A percentile compares a stretch with the other conserved stretches of the same genome.
phyloP scores from a whole-genome alignment of 176 grass and related monocot genomes.

The Eleusine coracana region DNA sequence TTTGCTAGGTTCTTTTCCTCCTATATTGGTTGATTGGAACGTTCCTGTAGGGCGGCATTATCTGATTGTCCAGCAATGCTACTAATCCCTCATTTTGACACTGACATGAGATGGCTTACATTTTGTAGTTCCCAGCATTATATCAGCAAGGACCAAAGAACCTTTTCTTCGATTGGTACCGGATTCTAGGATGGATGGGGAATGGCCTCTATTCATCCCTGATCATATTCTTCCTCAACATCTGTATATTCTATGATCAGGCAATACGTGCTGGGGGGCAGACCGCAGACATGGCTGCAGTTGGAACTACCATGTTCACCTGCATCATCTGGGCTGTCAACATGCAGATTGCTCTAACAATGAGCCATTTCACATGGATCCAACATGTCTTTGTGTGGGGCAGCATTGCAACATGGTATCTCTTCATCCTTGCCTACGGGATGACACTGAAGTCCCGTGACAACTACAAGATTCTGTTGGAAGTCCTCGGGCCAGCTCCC shows the following conservation, averaged over 20 bases:
- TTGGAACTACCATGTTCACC: conserved; percentile 96
- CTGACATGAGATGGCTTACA: conserved; percentile 29
- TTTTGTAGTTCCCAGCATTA: conserved; percentile 88
- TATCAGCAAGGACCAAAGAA: conserved; percentile 98
- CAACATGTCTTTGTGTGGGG: conserved; percentile 95
- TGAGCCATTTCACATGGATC: conserved; percentile 99
- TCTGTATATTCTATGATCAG: conserved; percentile 77
- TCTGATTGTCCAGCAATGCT: conserved; percentile 7
- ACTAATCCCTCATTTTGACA: conserved; percentile 5
- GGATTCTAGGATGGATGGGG: conserved; percentile 94
- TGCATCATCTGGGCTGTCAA: conserved; percentile 99
- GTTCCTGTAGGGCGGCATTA: not conserved
- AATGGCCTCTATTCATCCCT: conserved; percentile 98
- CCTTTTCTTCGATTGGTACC: conserved; percentile 98
- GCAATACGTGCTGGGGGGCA: conserved; percentile 76
- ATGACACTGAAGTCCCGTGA: conserved; percentile 56
- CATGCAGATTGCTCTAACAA: conserved; percentile 93
- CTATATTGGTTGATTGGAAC: not conserved
- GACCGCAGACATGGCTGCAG: conserved; percentile 88
- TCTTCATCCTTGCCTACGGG: conserved; percentile 88
- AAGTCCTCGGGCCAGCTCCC: conserved; percentile 87
- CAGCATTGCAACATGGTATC: conserved; percentile 88
- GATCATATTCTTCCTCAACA: conserved; percentile 82
- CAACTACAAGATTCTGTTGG: conserved; percentile 72
- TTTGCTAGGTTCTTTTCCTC: conserved; percentile 31